Percentiles rank a stretch among this genome's conserved stretches.
These are phyloP conservation scores for Fusarium denticulatum DNA, from an alignment of 2,329 filamentous ascomycete genomes.

Conservation along the genomic window DNA sequence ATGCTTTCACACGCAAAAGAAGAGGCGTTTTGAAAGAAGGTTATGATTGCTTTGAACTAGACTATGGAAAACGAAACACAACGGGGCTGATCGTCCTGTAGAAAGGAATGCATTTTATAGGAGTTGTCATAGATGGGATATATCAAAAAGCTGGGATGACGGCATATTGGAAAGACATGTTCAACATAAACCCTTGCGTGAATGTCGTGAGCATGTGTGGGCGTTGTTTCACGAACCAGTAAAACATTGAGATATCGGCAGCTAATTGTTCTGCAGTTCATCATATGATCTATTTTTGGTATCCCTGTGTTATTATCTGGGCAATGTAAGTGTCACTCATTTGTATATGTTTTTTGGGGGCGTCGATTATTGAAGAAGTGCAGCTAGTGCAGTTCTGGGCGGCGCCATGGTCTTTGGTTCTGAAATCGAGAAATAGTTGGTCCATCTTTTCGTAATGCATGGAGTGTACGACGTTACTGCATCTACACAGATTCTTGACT, in stretches of 20 bases:
- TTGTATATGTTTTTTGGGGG: not conserved
- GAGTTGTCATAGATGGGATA: conserved; percentile 37
- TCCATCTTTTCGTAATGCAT: not conserved
- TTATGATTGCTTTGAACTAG: conserved; percentile 26
- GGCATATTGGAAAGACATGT: conserved; percentile 1
- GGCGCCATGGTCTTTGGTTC: not conserved
- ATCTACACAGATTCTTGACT: not conserved
- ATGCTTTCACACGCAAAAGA: not conserved
- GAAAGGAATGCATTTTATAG: conserved; percentile 30
- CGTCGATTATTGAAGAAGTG: not conserved
- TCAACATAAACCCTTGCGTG: not conserved
- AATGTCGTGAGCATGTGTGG: not conserved
- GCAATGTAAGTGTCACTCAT: not conserved
- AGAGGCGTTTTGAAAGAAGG: not conserved
- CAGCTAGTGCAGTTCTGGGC: not conserved
- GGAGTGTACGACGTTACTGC: conserved; percentile 2
- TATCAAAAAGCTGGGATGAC: conserved; percentile 21
- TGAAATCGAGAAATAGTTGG: not conserved
- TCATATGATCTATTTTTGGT: not conserved
- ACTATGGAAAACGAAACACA: conserved; percentile 21
- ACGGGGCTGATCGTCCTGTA: not conserved
- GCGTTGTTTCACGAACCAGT: not conserved
- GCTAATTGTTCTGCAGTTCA: not conserved
- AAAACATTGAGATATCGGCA: not conserved
- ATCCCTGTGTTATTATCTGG: not conserved